Evolutionary conservation across 345 rosid genomes (phyloP).

Genomic region (Eucalyptus victrix): DNA sequence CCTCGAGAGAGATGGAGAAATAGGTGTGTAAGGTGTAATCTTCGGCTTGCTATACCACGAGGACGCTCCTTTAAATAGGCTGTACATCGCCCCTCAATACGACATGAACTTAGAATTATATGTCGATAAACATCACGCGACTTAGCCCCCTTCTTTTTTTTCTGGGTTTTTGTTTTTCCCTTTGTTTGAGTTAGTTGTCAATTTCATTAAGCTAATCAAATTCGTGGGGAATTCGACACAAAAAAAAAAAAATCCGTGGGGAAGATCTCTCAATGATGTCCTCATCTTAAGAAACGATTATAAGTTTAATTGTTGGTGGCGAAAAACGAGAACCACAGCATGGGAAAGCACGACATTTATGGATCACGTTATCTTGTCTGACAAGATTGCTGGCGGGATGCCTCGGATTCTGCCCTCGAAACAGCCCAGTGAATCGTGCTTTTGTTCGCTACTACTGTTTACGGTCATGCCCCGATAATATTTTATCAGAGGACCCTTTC

Average conservation of each 20-base stretch:
- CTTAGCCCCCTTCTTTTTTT: background rate
- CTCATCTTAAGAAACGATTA: background rate
- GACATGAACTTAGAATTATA: background rate
- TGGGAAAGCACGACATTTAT: background rate
- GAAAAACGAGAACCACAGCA: background rate
- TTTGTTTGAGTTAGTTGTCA: background rate
- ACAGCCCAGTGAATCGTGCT: background rate
- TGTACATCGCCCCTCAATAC: background rate
- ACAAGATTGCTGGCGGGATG: background rate
- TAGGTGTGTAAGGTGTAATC: background rate
- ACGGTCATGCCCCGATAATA: background rate
- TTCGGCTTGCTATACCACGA: background rate
- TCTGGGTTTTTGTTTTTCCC: background rate
- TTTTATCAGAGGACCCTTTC: background rate
- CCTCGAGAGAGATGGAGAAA: too few relatives aligned
- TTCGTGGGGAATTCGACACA: background rate
- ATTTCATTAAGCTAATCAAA: background rate
- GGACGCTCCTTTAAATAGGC: background rate
- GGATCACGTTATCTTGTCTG: background rate
- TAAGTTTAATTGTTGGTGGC: background rate
- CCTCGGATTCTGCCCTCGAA: background rate
- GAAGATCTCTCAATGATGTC: background rate
- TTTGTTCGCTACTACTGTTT: background rate
- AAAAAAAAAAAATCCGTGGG: background rate
- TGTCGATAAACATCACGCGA: background rate